These are phyloP conservation scores for Quercus suber DNA, from an alignment of 306 rosid genomes.

Conservation along the genomic window DNA sequence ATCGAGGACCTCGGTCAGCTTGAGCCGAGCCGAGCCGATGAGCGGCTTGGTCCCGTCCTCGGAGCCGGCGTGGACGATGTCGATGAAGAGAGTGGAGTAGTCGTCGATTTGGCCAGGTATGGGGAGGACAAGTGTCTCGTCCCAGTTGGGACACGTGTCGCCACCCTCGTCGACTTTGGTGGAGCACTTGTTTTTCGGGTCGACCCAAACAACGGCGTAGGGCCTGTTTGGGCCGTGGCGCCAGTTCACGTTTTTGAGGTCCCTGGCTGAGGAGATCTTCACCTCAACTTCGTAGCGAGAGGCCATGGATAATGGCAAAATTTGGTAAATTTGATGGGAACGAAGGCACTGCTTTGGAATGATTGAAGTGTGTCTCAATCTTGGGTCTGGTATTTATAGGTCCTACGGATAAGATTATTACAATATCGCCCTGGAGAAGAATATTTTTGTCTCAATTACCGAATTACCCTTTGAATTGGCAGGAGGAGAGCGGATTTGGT, in stretches of 20 bases:
- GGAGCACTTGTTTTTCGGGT: conserved; percentile 48
- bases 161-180: conserved; percentile 50
- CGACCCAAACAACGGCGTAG: conserved; percentile 87
- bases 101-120: conserved; percentile 52
- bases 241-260: conserved; percentile 88
- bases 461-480: background rate
- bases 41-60: conserved; percentile 70
- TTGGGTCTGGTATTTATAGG: background rate
- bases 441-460: background rate
- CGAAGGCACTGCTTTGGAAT: background rate
- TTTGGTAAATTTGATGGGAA: background rate
- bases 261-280: conserved; percentile 48
- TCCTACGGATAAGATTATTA: background rate
- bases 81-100: conserved; percentile 43
- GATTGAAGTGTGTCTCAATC: background rate
- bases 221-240: conserved; percentile 61
- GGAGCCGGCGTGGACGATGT: conserved; percentile 68
- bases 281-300: conserved; percentile 62
- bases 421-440: too few species aligned
- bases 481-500: too few species aligned
- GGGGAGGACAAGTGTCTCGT: conserved; percentile 53
- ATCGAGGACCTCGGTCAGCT: conserved; percentile 41
- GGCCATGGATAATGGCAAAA: conserved; percentile 32
- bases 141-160: conserved; percentile 69
- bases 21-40: conserved; percentile 70